Percentiles rank a stretch among this genome's conserved stretches.
Conservation (phyloP, 2,329 filamentous ascomycete species). For the Emergomyces pasteurianus region DNA sequence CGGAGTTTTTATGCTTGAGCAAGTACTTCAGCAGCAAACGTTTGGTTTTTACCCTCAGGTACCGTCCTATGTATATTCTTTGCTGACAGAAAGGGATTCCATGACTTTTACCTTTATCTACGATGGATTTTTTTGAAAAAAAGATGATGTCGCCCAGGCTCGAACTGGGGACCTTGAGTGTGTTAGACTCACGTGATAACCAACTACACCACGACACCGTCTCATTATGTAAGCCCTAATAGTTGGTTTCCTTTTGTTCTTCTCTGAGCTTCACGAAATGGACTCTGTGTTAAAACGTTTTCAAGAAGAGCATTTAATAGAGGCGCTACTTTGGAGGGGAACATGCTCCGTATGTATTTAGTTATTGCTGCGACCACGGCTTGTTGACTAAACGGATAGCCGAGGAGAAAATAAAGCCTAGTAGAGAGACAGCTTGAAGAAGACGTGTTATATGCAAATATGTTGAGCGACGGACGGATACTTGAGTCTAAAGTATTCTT, state of each 20-base stretch:
- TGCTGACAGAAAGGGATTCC: too few relatives aligned
- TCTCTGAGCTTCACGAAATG: too few relatives aligned
- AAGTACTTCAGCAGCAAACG: neutral
- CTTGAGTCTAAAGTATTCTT: neutral
- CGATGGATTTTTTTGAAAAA: too few relatives aligned
- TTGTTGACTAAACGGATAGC: neutral
- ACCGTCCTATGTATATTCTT: too few relatives aligned
- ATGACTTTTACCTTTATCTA: neutral
- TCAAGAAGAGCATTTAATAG: neutral
- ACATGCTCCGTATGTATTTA: neutral
- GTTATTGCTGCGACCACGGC: too few relatives aligned
- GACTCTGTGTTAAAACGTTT: neutral
- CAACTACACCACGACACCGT: constrained; percentile 7
- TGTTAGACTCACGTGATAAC: constrained; percentile 10
- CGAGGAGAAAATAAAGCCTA: neutral
- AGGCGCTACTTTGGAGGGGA: neutral
- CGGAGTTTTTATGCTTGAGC: neutral
- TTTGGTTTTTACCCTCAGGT: neutral
- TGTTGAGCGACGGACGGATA: neutral
- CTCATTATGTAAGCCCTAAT: neutral
- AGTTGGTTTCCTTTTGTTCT: neutral
- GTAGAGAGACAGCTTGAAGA: neutral
- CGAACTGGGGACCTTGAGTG: constrained; percentile 9
- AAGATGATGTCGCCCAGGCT: constrained; percentile 6
- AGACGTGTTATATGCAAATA: neutral